Evolutionary conservation across 2,329 filamentous ascomycete genomes (phyloP).

Genomic region (Hypoxylon sp.): DNA sequence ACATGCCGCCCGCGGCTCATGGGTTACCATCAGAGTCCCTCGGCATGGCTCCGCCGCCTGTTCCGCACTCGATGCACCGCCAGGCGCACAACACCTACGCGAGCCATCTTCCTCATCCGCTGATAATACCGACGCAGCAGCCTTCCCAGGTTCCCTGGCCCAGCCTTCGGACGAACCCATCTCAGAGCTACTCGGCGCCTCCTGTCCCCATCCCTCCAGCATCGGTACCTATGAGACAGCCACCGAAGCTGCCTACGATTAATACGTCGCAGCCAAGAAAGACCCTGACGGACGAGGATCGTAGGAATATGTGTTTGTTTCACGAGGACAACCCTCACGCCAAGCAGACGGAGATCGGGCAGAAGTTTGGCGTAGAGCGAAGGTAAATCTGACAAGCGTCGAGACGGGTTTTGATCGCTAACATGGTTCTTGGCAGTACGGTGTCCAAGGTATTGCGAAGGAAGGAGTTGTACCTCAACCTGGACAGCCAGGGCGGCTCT

Average conservation of each 20-base stretch:
- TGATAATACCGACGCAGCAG: slow-evolving; percentile 75
- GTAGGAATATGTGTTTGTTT: slow-evolving; percentile 92
- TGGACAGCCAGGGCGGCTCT: slow-evolving; percentile 81
- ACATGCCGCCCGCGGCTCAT: slow-evolving; percentile 64
- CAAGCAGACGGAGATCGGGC: slow-evolving; percentile 97
- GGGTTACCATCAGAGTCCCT: slow-evolving; percentile 64
- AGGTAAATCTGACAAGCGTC: slow-evolving; percentile 71
- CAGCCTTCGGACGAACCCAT: slow-evolving; percentile 81
- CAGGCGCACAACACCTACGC: slow-evolving; percentile 57
- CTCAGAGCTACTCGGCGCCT: slow-evolving; percentile 68
- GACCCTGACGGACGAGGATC: slow-evolving; percentile 91
- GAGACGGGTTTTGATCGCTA: slow-evolving; percentile 41
- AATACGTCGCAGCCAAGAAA: slow-evolving; percentile 77
- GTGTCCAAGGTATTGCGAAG: slow-evolving; percentile 98
- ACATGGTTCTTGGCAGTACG: slow-evolving; percentile 70
- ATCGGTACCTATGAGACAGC: slow-evolving; percentile 63
- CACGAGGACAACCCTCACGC: slow-evolving; percentile 89
- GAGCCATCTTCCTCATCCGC: slow-evolving; percentile 69
- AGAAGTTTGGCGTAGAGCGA: slow-evolving; percentile 94
- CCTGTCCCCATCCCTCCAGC: slow-evolving; percentile 70
- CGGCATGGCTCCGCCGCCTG: slow-evolving; percentile 68
- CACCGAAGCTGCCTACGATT: slow-evolving; percentile 62
- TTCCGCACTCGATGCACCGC: slow-evolving; percentile 69
- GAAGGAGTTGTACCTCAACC: slow-evolving; percentile 92
- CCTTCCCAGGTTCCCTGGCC: slow-evolving; percentile 70